phyloP scores from a whole-genome alignment of 2,329 filamentous ascomycete species.

The Diaporthe ilicicola region DNA sequence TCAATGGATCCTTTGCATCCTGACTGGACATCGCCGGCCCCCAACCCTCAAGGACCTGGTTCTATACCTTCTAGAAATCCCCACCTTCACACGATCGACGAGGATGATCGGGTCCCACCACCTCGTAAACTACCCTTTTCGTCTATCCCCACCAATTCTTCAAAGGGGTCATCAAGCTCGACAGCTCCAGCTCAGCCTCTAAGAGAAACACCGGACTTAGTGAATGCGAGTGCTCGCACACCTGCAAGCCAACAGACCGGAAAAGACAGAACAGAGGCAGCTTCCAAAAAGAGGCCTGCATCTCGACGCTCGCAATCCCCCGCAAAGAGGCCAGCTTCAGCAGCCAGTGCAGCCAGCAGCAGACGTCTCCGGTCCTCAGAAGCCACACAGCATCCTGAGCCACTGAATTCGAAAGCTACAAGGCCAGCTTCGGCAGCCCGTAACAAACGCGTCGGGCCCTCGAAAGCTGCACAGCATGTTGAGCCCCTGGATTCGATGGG shows the following conservation, averaged over 20 bases:
- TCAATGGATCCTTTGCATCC: neutral
- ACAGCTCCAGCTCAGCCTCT: neutral
- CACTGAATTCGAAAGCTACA: too few relatives aligned
- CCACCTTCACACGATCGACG: neutral
- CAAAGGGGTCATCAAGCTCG: neutral
- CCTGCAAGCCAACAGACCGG: too few relatives aligned
- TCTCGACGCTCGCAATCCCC: too few relatives aligned
- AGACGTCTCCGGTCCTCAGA: too few relatives aligned
- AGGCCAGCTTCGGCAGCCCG: neutral
- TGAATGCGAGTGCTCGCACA: neutral
- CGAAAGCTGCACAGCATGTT: neutral
- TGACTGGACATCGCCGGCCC: neutral
- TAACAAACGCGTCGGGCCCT: neutral
- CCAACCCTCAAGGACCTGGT: neutral
- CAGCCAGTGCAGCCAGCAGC: too few relatives aligned
- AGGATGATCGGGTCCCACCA: neutral
- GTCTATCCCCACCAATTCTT: neutral
- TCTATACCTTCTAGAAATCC: neutral
- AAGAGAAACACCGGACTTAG: neutral
- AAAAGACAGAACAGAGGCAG: neutral
- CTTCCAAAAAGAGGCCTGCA: neutral
- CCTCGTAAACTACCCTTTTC: conserved; percentile 4
- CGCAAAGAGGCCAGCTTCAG: too few relatives aligned
- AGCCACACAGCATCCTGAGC: too few relatives aligned
- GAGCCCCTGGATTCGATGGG: neutral